A percentile compares a stretch with the other conserved stretches of the same genome.
Conservation (phyloP, 805 yeast genomes). For the Crinitomyces ghanaensis region DNA sequence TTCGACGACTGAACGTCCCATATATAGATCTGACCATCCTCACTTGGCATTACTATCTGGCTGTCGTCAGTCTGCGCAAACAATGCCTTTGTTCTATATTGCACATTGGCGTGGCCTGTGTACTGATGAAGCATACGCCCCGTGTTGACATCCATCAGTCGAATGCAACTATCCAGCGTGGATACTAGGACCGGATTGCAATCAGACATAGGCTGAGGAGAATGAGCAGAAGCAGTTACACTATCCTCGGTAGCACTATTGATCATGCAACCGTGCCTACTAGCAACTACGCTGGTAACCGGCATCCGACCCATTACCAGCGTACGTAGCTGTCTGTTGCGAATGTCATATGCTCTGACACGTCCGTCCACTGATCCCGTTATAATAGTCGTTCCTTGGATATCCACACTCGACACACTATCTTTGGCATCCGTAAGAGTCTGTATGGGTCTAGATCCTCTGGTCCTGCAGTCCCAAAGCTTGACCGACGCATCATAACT, state of each 20-base stretch:
- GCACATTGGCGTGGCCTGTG: slow-evolving; percentile 18
- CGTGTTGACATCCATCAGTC: slow-evolving; percentile 18
- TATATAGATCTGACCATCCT: slow-evolving; percentile 19
- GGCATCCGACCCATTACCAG: slow-evolving; percentile 21
- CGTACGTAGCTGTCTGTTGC: slow-evolving; percentile 19
- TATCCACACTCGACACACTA: slow-evolving; percentile 19
- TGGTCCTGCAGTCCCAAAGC: slow-evolving; percentile 24
- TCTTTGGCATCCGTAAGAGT: slow-evolving; percentile 26
- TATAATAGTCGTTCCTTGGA: slow-evolving; percentile 13
- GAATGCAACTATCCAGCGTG: slow-evolving; percentile 17
- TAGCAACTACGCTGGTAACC: slow-evolving; percentile 16
- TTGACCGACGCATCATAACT: slow-evolving; percentile 24
- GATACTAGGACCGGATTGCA: slow-evolving; percentile 16
- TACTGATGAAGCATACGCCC: slow-evolving; percentile 19
- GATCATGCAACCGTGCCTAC: no score
- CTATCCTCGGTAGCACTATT: no score
- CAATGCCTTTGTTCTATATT: slow-evolving; percentile 18
- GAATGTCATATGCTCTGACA: slow-evolving; percentile 23
- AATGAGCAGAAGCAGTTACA: no score
- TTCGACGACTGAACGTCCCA: slow-evolving; percentile 20
- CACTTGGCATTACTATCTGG: slow-evolving; percentile 20
- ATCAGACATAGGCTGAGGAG: no score
- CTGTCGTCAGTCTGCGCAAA: slow-evolving; percentile 15
- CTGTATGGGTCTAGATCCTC: slow-evolving; percentile 25
- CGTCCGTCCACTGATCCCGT: slow-evolving; percentile 26